Evolutionary conservation across 1,139 yeast genomes (phyloP).

Genomic region (Kodamaea ohmeri): DNA sequence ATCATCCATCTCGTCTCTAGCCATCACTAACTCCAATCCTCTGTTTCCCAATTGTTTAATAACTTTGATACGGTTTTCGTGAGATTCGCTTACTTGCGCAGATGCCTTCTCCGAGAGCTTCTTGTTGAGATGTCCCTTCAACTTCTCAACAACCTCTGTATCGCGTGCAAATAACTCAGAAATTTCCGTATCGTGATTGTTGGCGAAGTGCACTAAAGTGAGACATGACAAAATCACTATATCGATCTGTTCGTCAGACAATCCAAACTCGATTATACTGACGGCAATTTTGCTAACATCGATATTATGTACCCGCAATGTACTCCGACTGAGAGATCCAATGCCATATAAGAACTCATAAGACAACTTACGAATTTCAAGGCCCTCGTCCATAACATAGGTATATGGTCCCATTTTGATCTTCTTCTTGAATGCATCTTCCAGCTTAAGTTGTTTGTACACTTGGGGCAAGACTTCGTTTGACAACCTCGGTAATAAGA

Average conservation of each 20-base stretch:
- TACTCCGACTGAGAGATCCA: constrained; percentile 25
- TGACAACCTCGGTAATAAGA: constrained; percentile 15
- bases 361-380: constrained; percentile 69
- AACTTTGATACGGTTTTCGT: constrained; percentile 32
- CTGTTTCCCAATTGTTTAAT: constrained; percentile 22
- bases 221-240: constrained; percentile 37
- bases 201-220: constrained; percentile 31
- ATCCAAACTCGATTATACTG: constrained; percentile 33
- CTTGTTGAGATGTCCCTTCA: constrained; percentile 30
- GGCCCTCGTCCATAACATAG: constrained; percentile 76
- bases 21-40: constrained; percentile 4
- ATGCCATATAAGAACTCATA: constrained; percentile 69
- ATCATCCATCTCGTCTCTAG: constrained; percentile 1
- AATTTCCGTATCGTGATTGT: constrained; percentile 15
- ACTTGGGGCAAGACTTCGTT: constrained; percentile 42
- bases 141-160: constrained; percentile 22
- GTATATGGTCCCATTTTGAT: constrained; percentile 89
- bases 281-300: constrained; percentile 25
- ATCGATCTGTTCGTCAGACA: constrained; percentile 40
- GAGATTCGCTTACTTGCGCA: constrained; percentile 40
- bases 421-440: constrained; percentile 55
- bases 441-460: constrained; percentile 55
- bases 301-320: constrained; percentile 19
- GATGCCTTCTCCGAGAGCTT: constrained; percentile 43
- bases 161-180: constrained; percentile 16